Percentiles rank a stretch among this genome's conserved stretches.
Conservation (phyloP, 371 early-diverging fungal genomes). For the Haplosporangium sp. region DNA sequence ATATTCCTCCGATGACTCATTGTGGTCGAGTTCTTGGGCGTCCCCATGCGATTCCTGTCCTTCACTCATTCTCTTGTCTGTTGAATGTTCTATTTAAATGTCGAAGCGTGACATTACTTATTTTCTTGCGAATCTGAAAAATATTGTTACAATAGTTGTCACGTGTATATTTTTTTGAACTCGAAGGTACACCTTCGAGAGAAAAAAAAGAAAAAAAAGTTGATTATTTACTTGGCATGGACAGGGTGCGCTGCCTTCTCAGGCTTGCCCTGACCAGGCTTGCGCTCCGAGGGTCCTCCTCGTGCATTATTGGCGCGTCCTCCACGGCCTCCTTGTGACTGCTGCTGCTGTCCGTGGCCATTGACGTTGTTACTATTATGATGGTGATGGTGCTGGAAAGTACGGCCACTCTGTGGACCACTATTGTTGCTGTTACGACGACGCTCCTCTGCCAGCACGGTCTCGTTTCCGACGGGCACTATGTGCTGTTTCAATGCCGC, state of each 20-base stretch:
- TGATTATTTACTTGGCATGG: background rate
- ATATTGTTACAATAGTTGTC: too few relatives aligned
- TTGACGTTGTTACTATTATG: slow-evolving; percentile 5
- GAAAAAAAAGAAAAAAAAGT: background rate
- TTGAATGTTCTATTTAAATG: too few relatives aligned
- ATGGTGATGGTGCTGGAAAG: slow-evolving; percentile 5
- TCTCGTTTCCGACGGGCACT: slow-evolving; percentile 57
- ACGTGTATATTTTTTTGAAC: too few relatives aligned
- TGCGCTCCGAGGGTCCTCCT: slow-evolving; percentile 26
- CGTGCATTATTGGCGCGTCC: slow-evolving; percentile 21
- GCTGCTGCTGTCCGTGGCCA: slow-evolving; percentile 26
- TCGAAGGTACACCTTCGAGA: background rate
- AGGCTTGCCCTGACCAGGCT: slow-evolving; percentile 1
- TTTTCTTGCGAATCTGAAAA: too few relatives aligned
- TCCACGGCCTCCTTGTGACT: slow-evolving; percentile 25
- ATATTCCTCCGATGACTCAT: slow-evolving; percentile 15
- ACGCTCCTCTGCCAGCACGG: slow-evolving; percentile 60
- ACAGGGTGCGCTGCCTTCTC: slow-evolving; percentile 11
- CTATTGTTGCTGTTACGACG: slow-evolving; percentile 40
- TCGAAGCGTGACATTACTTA: too few relatives aligned
- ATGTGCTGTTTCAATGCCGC: slow-evolving; percentile 57
- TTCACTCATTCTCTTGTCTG: too few relatives aligned
- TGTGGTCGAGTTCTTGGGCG: background rate
- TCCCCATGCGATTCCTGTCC: background rate
- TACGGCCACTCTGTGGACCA: slow-evolving; percentile 25